A percentile compares a stretch with the other conserved stretches of the same genome.
Conservation (phyloP, 2,329 filamentous ascomycete species). For the Cercospora nicotianae region DNA sequence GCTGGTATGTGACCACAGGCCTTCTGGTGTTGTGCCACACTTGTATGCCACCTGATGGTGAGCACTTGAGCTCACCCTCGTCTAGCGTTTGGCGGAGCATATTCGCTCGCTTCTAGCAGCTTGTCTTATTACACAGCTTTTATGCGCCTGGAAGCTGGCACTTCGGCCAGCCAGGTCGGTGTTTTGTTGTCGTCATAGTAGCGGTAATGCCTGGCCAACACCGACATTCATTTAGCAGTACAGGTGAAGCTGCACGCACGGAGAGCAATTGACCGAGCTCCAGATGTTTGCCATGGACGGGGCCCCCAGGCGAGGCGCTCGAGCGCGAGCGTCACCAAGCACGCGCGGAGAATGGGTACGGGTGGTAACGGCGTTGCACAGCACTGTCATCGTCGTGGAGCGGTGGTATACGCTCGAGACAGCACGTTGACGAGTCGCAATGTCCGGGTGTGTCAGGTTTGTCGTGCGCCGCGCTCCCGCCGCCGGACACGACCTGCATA, state of each 20-base stretch:
- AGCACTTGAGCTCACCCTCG: neutral
- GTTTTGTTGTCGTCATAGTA: conserved; percentile 17
- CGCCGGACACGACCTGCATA: neutral
- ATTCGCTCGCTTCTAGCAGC: neutral
- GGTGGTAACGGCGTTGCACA: neutral
- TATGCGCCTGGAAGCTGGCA: neutral
- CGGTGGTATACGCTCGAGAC: neutral
- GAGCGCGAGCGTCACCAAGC: neutral
- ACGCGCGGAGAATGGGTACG: neutral
- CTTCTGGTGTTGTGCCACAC: neutral
- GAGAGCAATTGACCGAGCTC: neutral
- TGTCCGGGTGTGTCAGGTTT: conserved; percentile 1
- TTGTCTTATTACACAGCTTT: neutral
- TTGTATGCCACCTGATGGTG: neutral
- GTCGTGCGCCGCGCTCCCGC: neutral
- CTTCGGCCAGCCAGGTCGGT: neutral
- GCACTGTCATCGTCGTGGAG: neutral
- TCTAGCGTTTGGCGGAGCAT: neutral
- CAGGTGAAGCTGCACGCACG: neutral
- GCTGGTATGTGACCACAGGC: neutral
- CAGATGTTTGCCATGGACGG: conserved; percentile 4
- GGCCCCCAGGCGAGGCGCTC: neutral
- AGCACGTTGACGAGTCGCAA: conserved; percentile 2
- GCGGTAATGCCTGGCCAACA: conserved; percentile 22
- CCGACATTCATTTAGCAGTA: neutral